Evolutionary conservation across 306 rosid genomes (phyloP).

Genomic region (Hippophae tibetana): DNA sequence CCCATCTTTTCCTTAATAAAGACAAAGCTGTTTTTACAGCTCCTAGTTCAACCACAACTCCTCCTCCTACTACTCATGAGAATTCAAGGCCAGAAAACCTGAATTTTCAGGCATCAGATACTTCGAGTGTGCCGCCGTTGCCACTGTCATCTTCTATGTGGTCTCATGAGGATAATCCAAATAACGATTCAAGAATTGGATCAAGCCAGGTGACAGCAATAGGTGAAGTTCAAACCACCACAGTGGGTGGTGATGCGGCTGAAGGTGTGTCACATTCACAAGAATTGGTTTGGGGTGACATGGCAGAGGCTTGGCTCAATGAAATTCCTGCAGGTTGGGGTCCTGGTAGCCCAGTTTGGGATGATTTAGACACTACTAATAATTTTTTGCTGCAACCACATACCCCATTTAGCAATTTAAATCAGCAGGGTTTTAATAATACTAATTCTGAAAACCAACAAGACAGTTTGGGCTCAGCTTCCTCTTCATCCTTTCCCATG

Average conservation of each 20-base stretch:
- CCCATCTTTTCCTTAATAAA: constrained; percentile 57
- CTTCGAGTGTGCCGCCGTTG: constrained; percentile 17
- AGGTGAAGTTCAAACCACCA: constrained; percentile 23
- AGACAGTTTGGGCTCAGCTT: constrained; percentile 24
- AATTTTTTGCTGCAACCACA: constrained; percentile 48
- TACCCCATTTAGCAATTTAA: constrained; percentile 25
- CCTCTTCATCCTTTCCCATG: constrained; percentile 36
- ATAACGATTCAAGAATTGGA: constrained; percentile 47
- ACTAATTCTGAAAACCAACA: constrained; percentile 29
- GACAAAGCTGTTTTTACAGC: constrained; percentile 28
- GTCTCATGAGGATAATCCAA: constrained; percentile 25
- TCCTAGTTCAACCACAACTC: constrained; percentile 23
- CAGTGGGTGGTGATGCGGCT: constrained; percentile 9
- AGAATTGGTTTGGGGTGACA: constrained; percentile 81
- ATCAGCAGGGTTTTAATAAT: constrained; percentile 12
- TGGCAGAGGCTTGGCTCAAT: constrained; percentile 76
- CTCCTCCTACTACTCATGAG: constrained; percentile 8
- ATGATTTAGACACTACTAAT: constrained; percentile 62
- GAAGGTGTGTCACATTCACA: constrained; percentile 41
- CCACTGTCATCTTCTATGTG: constrained; percentile 1
- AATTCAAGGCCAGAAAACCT: constrained; percentile 19
- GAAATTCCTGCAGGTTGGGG: constrained; percentile 89
- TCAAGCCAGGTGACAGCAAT: constrained; percentile 30
- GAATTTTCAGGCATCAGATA: constrained; percentile 6
- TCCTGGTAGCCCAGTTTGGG: constrained; percentile 95